Base-by-base conservation (phyloP, 2,329 filamentous ascomycete species). In the Ilyonectria sp. region DNA sequence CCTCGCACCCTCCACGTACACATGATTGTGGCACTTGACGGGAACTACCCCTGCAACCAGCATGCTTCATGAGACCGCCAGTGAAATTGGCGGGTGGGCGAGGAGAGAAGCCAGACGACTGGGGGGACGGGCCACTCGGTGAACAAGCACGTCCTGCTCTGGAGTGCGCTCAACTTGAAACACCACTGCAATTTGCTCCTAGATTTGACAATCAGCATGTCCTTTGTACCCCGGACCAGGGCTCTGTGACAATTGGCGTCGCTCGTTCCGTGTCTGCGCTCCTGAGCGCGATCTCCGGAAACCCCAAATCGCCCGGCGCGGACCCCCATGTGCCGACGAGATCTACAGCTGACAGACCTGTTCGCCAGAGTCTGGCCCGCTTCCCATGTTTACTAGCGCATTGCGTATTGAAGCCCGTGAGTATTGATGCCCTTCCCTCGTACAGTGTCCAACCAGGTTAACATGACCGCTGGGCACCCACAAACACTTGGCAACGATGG, bases 101-200 rank as follows among this genome's bases (percentile, higher is more conserved):
- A 49, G 35, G 35, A 66, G 26, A 57, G 26, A 29, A 53, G 61
- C 58, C 49, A 49, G 29, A 37, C 15, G 49, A 55, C 59, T 62
- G 29, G 59, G 59, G 53, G 58, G 13, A 59, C 52, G 55, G 44
- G 35, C 60, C 63, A 61, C 55, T 46, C 44, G 43, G 52, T 60
- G 67, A 63, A 63, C 67, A 56, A 57, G 59, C 55, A 29, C 37
- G 62, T 40, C 53, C 52, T 11, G 49, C 23, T 54, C 54, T 52
- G 56, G 52, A 63, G 60, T 43, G 49, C 23, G 13, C 54, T 66
- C 63, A 60, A 63, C 44, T 52, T 46, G 63, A 61, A 66, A 66
- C 63, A 56, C 56, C 63, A 63, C 63, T 60, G 63, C 57, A 69
- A 69, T 69, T 63, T 69, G 33, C 65, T 44, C 50, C 49, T 49